Conservation (phyloP, 2,329 filamentous ascomycete genomes). For the Fonsecaea nubica region DNA sequence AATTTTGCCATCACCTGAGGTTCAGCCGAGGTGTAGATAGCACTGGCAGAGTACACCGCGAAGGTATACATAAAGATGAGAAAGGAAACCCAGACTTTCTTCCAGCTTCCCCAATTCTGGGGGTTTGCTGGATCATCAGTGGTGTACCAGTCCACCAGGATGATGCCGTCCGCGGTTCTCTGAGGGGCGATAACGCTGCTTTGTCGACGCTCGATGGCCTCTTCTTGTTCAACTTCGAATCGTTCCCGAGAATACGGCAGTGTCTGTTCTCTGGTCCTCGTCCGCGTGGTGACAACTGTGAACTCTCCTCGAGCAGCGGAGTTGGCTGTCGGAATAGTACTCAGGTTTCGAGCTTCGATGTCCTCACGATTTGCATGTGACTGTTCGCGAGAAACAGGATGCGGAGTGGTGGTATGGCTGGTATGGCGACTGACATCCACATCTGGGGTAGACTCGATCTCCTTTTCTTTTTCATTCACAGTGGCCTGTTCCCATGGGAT, state of each 20-base stretch:
- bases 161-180: slow-evolving; percentile 47
- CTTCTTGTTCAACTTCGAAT: slow-evolving; percentile 44
- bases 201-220: slow-evolving; percentile 41
- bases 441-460: slow-evolving; percentile 25
- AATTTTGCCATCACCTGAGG: slow-evolving; percentile 41
- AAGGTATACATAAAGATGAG: slow-evolving; percentile 45
- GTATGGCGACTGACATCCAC: background rate
- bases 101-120: slow-evolving; percentile 45
- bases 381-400: slow-evolving; percentile 9
- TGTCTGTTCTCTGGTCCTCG: slow-evolving; percentile 40
- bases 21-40: slow-evolving; percentile 45
- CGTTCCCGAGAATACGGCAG: slow-evolving; percentile 41
- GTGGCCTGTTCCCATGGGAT: slow-evolving; percentile 41
- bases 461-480: slow-evolving; percentile 32
- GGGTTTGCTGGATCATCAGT: slow-evolving; percentile 64
- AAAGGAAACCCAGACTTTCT: slow-evolving; percentile 41
- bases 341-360: slow-evolving; percentile 20
- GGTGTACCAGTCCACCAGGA: slow-evolving; percentile 50
- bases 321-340: slow-evolving; percentile 28
- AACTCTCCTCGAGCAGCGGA: slow-evolving; percentile 23
- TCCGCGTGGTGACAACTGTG: slow-evolving; percentile 34
- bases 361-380: slow-evolving; percentile 17
- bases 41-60: slow-evolving; percentile 47
- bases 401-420: slow-evolving; percentile 16
- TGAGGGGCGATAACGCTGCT: slow-evolving; percentile 45